Evolutionary conservation across 2,329 filamentous ascomycete species (phyloP).

Genomic region (Sarocladium strictum): DNA sequence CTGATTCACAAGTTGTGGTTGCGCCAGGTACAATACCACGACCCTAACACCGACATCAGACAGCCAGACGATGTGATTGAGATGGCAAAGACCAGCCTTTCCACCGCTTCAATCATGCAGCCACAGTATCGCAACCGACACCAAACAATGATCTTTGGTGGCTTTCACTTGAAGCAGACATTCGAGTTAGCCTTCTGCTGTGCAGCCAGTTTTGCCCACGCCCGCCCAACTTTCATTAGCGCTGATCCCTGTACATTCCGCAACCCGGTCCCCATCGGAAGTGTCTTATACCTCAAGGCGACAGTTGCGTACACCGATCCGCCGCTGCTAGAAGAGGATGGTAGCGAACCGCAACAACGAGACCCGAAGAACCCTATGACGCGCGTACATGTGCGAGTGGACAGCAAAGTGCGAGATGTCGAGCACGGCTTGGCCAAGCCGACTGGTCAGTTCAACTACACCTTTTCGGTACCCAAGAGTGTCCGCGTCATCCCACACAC

Average conservation of each 20-base stretch:
- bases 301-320: conserved; percentile 25
- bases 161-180: conserved; percentile 24
- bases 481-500: conserved; percentile 22
- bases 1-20: conserved; percentile 25
- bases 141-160: conserved; percentile 25
- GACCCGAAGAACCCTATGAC: conserved; percentile 20
- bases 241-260: conserved; percentile 24
- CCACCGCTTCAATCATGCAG: conserved; percentile 23
- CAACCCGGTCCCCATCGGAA: conserved; percentile 23
- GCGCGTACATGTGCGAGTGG: conserved; percentile 22
- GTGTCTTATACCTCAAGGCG: conserved; percentile 21
- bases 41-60: conserved; percentile 20
- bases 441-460: conserved; percentile 25
- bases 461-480: conserved; percentile 22
- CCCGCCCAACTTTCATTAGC: conserved; percentile 23
- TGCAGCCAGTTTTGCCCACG: conserved; percentile 24
- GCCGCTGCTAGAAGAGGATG: conserved; percentile 22
- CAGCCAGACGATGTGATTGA: conserved; percentile 20
- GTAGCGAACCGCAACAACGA: conserved; percentile 16
- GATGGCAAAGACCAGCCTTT: conserved; percentile 22
- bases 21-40: conserved; percentile 21
- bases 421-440: conserved; percentile 23
- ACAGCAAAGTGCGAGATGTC: conserved; percentile 24
- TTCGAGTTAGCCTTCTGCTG: conserved; percentile 26
- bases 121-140: conserved; percentile 24